phyloP scores from a whole-genome alignment of 2,329 filamentous ascomycete species.

The Neofusicoccum laricinum region DNA sequence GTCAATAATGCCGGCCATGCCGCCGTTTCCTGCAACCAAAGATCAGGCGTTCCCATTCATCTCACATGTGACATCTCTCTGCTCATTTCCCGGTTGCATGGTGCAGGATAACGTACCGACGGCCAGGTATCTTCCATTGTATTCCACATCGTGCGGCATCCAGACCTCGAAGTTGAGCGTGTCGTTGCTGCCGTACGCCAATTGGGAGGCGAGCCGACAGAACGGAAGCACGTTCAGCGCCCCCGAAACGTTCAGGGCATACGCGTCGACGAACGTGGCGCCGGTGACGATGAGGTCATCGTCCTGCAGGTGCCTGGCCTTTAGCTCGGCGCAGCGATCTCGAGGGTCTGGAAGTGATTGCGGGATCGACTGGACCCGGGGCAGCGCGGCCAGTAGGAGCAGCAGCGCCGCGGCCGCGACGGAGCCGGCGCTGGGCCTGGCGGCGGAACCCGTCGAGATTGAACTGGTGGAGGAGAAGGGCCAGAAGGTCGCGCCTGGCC shows the following conservation, averaged over 20 bases:
- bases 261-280: neutral
- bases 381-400: neutral
- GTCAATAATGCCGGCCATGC: slow-evolving; percentile 18
- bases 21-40: slow-evolving; percentile 16
- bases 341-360: neutral
- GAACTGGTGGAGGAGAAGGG: neutral
- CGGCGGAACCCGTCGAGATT: neutral
- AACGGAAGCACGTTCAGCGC: neutral
- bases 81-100: neutral
- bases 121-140: slow-evolving; percentile 12
- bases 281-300: neutral
- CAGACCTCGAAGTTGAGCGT: slow-evolving; percentile 9
- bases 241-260: neutral
- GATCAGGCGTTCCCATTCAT: neutral
- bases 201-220: slow-evolving; percentile 6
- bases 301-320: neutral
- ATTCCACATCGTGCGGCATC: slow-evolving; percentile 9
- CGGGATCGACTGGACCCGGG: neutral
- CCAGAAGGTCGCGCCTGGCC: neutral
- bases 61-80: neutral
- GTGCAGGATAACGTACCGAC: slow-evolving; percentile 4
- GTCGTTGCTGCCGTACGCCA: slow-evolving; percentile 6
- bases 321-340: slow-evolving; percentile 5
- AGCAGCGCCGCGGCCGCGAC: neutral
- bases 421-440: neutral